phyloP scores from a whole-genome alignment of 257 asterid genomes.

The Coffea canephora region DNA sequence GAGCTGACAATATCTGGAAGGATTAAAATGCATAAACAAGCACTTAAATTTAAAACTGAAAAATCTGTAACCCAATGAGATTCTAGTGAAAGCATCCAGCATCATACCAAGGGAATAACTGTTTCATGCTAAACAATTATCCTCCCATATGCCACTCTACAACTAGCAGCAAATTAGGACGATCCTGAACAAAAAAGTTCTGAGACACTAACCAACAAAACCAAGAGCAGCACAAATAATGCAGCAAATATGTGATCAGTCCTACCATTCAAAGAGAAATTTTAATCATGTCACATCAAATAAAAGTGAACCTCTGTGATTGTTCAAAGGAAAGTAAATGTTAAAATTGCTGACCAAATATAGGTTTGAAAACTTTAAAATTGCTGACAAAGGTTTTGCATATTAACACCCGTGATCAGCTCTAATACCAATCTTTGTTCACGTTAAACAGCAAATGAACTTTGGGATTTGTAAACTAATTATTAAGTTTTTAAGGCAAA shows the following conservation, averaged over 20 bases:
- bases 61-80: neutral
- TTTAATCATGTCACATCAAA: neutral
- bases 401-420: neutral
- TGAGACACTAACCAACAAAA: neutral
- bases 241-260: neutral
- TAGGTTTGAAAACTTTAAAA: neutral
- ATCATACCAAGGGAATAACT: neutral
- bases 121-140: too few relatives aligned
- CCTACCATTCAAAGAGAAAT: neutral
- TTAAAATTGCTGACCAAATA: neutral
- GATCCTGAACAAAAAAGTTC: neutral
- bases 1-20: neutral
- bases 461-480: neutral
- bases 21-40: neutral
- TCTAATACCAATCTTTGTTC: neutral
- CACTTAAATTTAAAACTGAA: neutral
- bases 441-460: neutral
- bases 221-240: neutral
- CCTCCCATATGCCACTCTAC: neutral
- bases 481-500: neutral
- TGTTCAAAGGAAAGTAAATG: neutral
- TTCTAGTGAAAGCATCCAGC: neutral
- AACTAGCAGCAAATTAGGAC: neutral
- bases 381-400: neutral
- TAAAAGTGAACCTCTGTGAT: neutral